phyloP scores from a whole-genome alignment of 176 grass and related monocot species.

The Puccinellia tenuiflora region DNA sequence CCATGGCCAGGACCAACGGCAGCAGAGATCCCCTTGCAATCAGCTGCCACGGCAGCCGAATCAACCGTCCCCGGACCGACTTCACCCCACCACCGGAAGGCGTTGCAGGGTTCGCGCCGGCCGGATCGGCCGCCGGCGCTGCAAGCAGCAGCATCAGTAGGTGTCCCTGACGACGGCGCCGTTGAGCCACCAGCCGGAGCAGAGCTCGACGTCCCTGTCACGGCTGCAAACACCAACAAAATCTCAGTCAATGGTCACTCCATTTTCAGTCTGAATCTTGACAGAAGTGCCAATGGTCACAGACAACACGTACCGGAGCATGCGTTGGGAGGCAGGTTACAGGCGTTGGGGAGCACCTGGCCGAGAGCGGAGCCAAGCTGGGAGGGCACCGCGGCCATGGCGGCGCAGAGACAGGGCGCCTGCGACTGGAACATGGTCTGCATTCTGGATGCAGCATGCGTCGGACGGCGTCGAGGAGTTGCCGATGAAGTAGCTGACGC shows the following conservation, averaged over 20 bases:
- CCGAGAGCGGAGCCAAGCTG: slow-evolving; percentile 38
- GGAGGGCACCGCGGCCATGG: slow-evolving; percentile 24
- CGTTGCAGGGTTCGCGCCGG: not conserved
- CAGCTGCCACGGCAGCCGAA: not conserved
- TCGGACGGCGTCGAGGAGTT: slow-evolving; percentile 60
- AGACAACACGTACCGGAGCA: slow-evolving; percentile 6
- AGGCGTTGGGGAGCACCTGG: slow-evolving; percentile 37
- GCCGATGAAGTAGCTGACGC: slow-evolving; percentile 54
- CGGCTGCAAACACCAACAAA: not conserved
- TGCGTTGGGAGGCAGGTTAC: slow-evolving; percentile 51
- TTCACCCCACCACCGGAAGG: not conserved
- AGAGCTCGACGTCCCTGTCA: not conserved
- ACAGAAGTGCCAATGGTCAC: not conserved
- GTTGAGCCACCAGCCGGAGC: not conserved
- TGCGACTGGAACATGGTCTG: slow-evolving; percentile 46
- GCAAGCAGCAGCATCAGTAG: not conserved
- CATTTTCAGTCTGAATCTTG: not conserved
- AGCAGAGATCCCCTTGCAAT: not conserved
- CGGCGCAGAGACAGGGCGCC: slow-evolving; percentile 54
- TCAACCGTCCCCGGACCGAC: not conserved
- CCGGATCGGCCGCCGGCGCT: not conserved
- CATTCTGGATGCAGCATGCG: slow-evolving; percentile 56
- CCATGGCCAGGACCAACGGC: not conserved
- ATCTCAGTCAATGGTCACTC: not conserved
- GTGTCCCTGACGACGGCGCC: not conserved